A percentile compares a stretch with the other conserved stretches of the same genome.
Evolutionary conservation across 352 stramenopile species (phyloP).

Genomic region (Blastocystis sp.): DNA sequence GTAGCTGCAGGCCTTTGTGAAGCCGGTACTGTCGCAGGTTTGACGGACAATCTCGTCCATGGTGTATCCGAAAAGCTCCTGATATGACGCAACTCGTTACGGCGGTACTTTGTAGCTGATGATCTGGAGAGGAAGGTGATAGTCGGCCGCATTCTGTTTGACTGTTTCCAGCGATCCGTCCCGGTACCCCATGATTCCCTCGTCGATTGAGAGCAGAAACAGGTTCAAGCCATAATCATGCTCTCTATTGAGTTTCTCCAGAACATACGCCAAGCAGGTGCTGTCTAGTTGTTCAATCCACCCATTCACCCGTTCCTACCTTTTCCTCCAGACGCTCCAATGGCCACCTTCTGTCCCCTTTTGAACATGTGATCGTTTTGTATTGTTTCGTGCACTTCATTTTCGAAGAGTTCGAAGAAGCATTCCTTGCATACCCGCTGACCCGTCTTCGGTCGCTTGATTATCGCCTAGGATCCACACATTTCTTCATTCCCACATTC

Average conservation of each 20-base stretch:
- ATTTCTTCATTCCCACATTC: not conserved
- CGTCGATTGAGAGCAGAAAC: conserved; percentile 58
- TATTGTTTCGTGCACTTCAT: conserved; percentile 58
- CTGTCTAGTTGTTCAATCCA: conserved; percentile 17
- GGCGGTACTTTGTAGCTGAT: conserved; percentile 26
- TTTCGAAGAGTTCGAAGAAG: conserved; percentile 58
- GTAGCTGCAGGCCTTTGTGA: conserved; percentile 56
- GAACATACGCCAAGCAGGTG: conserved; percentile 56
- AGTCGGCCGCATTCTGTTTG: conserved; percentile 57
- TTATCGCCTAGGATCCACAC: not conserved
- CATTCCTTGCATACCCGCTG: conserved; percentile 58
- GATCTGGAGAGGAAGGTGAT: conserved; percentile 56
- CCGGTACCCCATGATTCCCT: conserved; percentile 58
- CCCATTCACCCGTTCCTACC: not conserved
- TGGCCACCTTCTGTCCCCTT: conserved; percentile 55
- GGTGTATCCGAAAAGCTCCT: conserved; percentile 58
- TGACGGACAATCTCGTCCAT: conserved; percentile 57
- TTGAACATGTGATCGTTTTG: conserved; percentile 56
- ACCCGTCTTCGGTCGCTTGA: conserved; percentile 57
- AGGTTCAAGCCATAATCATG: conserved; percentile 59
- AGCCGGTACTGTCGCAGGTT: conserved; percentile 13
- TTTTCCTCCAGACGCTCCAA: conserved; percentile 59
- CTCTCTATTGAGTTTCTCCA: conserved; percentile 55
- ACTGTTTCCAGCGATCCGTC: conserved; percentile 59
- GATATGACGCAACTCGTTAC: not conserved